phyloP scores from a whole-genome alignment of 106 monocot genomes.

The Phalaenopsis equestris region DNA sequence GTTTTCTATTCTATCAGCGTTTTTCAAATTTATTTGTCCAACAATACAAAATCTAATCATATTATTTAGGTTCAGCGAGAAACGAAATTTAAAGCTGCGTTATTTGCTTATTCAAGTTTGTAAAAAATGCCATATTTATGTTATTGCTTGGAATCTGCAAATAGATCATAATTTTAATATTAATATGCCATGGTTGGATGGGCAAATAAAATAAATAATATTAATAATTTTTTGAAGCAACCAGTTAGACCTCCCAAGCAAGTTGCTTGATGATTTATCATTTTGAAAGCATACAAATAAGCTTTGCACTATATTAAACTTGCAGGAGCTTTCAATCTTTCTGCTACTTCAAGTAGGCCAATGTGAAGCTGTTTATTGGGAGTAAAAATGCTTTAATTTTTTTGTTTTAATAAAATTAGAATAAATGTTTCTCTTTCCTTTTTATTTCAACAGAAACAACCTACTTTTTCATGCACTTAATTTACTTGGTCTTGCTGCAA shows the following conservation, averaged over 20 bases:
- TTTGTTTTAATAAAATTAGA: not conserved
- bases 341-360: not conserved
- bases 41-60: slow-evolving; percentile 1
- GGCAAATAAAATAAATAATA: not conserved
- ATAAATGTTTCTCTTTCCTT: not conserved
- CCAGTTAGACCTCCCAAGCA: not conserved
- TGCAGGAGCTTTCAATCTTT: not conserved
- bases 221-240: not conserved
- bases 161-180: not conserved
- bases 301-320: not conserved
- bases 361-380: not conserved
- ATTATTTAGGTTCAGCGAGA: not conserved
- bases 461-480: not conserved
- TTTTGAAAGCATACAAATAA: not conserved
- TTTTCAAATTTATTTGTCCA: not conserved
- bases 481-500: not conserved
- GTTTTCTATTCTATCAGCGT: not conserved
- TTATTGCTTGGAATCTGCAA: not conserved
- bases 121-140: not conserved
- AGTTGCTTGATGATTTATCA: not conserved
- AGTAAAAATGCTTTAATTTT: not conserved
- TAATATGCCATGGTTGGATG: not conserved
- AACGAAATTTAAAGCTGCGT: not conserved
- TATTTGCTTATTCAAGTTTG: not conserved
- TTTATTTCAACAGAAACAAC: not conserved